A percentile compares a stretch with the other conserved stretches of the same genome.
Conservation (phyloP, 1,139 yeast genomes). For the Magnusiomyces suaveolens region DNA sequence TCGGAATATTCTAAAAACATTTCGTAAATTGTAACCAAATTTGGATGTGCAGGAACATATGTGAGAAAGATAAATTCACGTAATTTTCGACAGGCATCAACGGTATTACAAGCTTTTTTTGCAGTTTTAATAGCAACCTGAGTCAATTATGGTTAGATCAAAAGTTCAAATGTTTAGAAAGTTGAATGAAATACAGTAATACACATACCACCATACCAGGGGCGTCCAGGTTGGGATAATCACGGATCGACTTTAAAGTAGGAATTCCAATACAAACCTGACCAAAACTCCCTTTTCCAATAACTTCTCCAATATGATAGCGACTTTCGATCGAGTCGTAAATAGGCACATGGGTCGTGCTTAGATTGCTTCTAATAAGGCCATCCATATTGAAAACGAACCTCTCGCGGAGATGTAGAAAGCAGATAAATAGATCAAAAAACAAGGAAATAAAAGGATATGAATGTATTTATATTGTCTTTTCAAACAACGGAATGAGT, state of each 20-base stretch:
- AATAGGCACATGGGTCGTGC: neutral
- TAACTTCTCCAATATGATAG: neutral
- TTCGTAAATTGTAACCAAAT: conserved; percentile 65
- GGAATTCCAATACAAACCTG: conserved; percentile 2
- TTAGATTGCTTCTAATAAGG: neutral
- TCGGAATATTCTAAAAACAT: conserved; percentile 57
- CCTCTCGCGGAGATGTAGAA: neutral
- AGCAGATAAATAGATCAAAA: neutral
- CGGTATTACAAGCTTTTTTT: conserved; percentile 43
- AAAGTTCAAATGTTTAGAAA: neutral
- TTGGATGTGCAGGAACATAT: conserved; percentile 60
- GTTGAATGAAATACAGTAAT: neutral
- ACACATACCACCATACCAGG: neutral
- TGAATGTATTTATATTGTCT: too few relatives aligned
- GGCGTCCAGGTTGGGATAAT: neutral
- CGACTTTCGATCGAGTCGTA: neutral
- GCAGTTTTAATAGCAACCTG: conserved; percentile 77
- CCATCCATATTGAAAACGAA: neutral
- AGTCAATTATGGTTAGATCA: neutral
- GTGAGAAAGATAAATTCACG: conserved; percentile 70
- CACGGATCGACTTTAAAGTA: neutral
- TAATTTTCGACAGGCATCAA: conserved; percentile 51
- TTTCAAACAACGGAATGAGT: too few relatives aligned
- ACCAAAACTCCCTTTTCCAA: conserved; percentile 7
- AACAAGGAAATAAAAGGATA: neutral